Conservation (phyloP, 768 basidiomycete genomes). For the Agaricus blazei region DNA sequence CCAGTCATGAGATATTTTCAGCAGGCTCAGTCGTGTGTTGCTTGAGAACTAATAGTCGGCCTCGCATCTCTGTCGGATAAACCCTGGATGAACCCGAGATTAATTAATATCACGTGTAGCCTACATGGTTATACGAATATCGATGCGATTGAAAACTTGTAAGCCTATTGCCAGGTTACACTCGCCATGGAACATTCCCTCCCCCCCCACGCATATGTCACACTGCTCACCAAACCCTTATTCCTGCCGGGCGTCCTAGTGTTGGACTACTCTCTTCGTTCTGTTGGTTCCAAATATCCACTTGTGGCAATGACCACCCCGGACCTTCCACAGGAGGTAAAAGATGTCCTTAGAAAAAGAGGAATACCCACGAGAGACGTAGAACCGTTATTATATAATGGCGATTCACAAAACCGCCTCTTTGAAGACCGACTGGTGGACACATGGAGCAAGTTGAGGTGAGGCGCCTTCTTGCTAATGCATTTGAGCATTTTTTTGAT, state of each 20-base stretch:
- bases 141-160: no score
- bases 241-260: slow-evolving; percentile 65
- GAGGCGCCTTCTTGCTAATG: not conserved
- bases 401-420: slow-evolving; percentile 29
- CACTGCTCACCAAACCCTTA: slow-evolving; percentile 69
- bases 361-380: slow-evolving; percentile 58
- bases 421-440: slow-evolving; percentile 55
- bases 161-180: no score
- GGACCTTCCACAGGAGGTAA: slow-evolving; percentile 43
- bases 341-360: slow-evolving; percentile 44
- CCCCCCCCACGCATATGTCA: slow-evolving; percentile 59
- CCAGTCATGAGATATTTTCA: not conserved
- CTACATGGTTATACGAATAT: no score
- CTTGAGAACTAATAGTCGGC: not conserved
- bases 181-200: no score
- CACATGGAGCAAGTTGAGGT: slow-evolving; percentile 70
- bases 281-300: slow-evolving; percentile 62
- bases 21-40: not conserved
- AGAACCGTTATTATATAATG: slow-evolving; percentile 48
- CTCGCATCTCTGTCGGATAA: no score
- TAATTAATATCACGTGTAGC: no score
- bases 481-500: not conserved
- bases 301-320: slow-evolving; percentile 75
- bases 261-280: slow-evolving; percentile 47
- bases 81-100: no score